Conservation (phyloP, 2,329 filamentous ascomycete genomes). For the Aspergillus cejpii region DNA sequence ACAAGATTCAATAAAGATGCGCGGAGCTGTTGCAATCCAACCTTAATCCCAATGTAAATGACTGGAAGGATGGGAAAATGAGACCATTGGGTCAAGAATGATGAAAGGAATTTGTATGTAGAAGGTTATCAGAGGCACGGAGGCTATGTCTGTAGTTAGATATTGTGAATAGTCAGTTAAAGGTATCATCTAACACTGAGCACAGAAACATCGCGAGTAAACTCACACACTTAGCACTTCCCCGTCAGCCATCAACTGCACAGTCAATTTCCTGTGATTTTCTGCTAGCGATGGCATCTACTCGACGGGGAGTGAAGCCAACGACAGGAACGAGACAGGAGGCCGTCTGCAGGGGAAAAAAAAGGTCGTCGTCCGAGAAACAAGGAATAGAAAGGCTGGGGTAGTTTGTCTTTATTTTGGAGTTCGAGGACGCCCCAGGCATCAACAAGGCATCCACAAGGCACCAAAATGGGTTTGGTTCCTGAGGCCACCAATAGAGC, state of each 20-base stretch:
- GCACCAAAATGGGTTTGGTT: conserved; percentile 7
- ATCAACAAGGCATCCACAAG: conserved; percentile 23
- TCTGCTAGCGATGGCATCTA: conserved; percentile 13
- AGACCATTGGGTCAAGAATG: conserved; percentile 13
- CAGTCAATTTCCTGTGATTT: conserved; percentile 8
- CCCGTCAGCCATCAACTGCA: conserved; percentile 20
- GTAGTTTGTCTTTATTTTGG: conserved; percentile 20
- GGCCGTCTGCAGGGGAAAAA: conserved; percentile 20
- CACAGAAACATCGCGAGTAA: conserved; percentile 3
- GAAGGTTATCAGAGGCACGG: conserved; percentile 2
- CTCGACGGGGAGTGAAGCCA: conserved; percentile 14
- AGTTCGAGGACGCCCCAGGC: conserved; percentile 24
- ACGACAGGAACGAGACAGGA: conserved; percentile 20
- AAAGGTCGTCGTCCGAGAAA: conserved; percentile 34
- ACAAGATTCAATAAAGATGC: not conserved
- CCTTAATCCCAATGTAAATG: not conserved
- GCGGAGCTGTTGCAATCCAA: not conserved
- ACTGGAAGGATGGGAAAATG: not conserved
- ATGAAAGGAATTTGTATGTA: conserved; percentile 7
- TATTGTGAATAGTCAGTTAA: conserved; percentile 7
- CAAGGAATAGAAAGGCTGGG: conserved; percentile 23
- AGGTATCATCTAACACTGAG: conserved; percentile 2
- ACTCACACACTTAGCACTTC: conserved; percentile 26
- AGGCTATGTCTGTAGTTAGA: conserved; percentile 12
- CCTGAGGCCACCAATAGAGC: conserved; percentile 16